Base-by-base conservation (phyloP, 1,139 yeast genomes). In the Pichia sp. region DNA sequence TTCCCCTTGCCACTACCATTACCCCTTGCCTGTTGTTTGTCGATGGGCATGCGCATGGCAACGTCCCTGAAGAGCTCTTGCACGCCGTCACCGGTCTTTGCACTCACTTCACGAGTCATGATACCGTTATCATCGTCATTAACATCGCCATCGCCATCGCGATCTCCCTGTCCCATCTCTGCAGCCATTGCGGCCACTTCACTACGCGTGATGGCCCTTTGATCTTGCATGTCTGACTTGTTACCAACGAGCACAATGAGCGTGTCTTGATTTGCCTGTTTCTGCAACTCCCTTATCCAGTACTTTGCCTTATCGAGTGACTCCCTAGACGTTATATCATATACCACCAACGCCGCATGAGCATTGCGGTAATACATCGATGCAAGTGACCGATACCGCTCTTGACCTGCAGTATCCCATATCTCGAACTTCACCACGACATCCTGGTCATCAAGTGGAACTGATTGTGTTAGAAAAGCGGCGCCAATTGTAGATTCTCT, bases 401-500 rank as follows among this genome's bases (percentile, higher is more conserved):
- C 94, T 58, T 83, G 94, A 11, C 94, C 93, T 1, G 94, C 94
- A 7, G 94, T 83, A 52, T 83, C 94, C 94, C 93, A 82, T 41
- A 82, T 82, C 55, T 82, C 93, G 55, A 81, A 82, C 53, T 82
- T 82, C 9, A 44, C 31, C 4, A 29, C 29, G 12, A 38, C 29
- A 13, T 30, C 35, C 11, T 28, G 29, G 15, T 26, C 24, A 13
- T 27, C 31, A 6, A 30, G 16, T 14, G 14, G 27, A 37, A 91
- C 78, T 6, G 94, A 79, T 56, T 91, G 97, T 13, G 98, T 88
- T 41, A 91, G 67, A 58, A 91, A 91, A 3, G 98, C 98, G 4
- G 98, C 98, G 13, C 97, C 97, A 43, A 91, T 91, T 7, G 97
- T 91, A 18, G 95, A 84, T 60, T 91, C 97, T 50, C 96, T 72